Evolutionary conservation across 495 filamentous ascomycete genomes (phyloP), one percentile per base, ranked within the genome.

Genomic region (Aspergillus incahuasiensis): DNA sequence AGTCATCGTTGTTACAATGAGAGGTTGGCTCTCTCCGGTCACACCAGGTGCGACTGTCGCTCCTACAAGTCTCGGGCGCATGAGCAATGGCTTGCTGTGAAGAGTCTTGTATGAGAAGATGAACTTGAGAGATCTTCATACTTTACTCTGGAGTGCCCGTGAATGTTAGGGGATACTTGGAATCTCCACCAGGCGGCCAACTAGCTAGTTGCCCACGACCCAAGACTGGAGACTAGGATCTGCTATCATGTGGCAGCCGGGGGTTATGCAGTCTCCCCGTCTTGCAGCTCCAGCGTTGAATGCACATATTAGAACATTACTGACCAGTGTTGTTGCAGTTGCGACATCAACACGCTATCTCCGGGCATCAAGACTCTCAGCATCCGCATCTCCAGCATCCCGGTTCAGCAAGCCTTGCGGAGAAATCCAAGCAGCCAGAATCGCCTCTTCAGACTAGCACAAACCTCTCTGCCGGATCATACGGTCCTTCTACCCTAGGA

Each of bases 361-460:
- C 65, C 52, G 62, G 56, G 32, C 67, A 61, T 52, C 61, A 57
- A 39, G 59, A 63, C 48, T 55, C 70, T 43, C 71, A 75, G 35
- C 72, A 69, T 34, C 67, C 65, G 32, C 75, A 76, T 43, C 67
- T 68, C 52, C 71, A 76, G 59, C 83, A 85, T 62, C 79, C 84
- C 56, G 79, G 84, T 60, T 76, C 86, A 57, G 77, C 82, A 56
- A 86, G 76, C 70, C 76, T 88, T 65, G 76, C 82, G 56, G 83
- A 86, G 54, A 82, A 82, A 61, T 83, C 83, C 56, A 84, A 86
- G 60, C 85, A 84, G 57, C 73, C 78, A 41, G 66, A 64, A n/a
- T 81, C 80, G 54, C 78, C 80, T 16, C 66, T 72, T 60, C 73
- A 69, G 18, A 57, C 66, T 2, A 55, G 70, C 41, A 69, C 72